Evolutionary conservation across 1,139 yeast genomes (phyloP), one percentile per base, ranked within the genome.

Genomic region (Taiozyma sp.): DNA sequence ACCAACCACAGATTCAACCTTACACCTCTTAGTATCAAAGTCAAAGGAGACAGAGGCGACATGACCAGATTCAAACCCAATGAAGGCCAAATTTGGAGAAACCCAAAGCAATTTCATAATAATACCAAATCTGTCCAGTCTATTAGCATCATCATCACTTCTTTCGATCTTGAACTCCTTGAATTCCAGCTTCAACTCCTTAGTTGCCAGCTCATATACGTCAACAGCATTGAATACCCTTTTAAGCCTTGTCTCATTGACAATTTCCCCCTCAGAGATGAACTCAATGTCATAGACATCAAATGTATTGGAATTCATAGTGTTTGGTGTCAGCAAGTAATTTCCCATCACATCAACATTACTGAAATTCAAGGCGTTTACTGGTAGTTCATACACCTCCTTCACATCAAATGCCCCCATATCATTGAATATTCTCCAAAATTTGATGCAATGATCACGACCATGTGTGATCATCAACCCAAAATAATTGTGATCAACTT

Each of bases 31-130:
- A 1, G 67, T 55, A 48, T 66, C 64, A 22, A 61, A 55, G 40
- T 68, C 62, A 8, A 74, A 47, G 12, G 56, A 43, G 19, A 71
- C 65, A 0, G 74, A 73, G 2, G 73, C 56, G 9, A 81, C 65
- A 55, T 75, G 77, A 0, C 88, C 87, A 10, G 83, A 80, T 61
- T 83, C 88, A 62, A 71, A 82, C 0, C 86, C 88, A 13, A 80
- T 63, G 42, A 67, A 69, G 28, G 81, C 63, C 0, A 48, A 27
- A n/a, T 54, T 44, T 0, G 61, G 52, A n/a, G 59, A 55, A 1
- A 73, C 57, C 66, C 75, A 73, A 1, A 70, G 54, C 41, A 76
- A 55, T 52, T 68, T 74, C 88, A 83, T 83, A 44, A 82, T 72
- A 12, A 81, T 79, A 1, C 88, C 87, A 52, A 74, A 72, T 38